Evolutionary conservation across 208 protist genomes (phyloP), one percentile per base, ranked within the genome.

Genomic region (Leptomonas pyrrhocoris): DNA sequence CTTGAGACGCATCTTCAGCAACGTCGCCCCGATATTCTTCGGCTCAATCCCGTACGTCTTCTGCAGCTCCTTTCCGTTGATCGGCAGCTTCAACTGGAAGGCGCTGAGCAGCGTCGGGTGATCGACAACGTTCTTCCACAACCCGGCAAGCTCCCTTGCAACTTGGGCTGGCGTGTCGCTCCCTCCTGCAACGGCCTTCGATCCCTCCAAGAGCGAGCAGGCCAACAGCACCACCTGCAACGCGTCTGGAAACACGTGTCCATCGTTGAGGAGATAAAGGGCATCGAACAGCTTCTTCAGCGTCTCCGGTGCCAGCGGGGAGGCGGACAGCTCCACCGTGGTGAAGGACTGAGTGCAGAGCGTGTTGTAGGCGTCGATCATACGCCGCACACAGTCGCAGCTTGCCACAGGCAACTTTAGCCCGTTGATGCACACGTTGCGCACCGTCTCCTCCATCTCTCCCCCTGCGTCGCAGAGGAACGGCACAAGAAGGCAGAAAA

Each of bases 51-150:
- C 67, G 27, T 83, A 73, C 13, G 80, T 57, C 23, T 69, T 81
- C 43, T 76, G 70, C 28, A 96, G 68, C 30, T 92, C 84, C 50
- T 85, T 86, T 16, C 91, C 91, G 36, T 83, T 91, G 15, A 96
- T 58, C 12, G 84, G 91, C 21, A 93, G 63, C 23, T 68, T 64
- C 15, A 83, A 38, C 13, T 81, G 57, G 34, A 85, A 80, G 21
- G 83, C 80, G 50, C 60, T 46, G 0, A 94, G 61, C 48, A 96
- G 58, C 30, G 73, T 66, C 12, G 84, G 74, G 16, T 88, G 74
- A 21, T 49, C 65, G 7, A 64, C 73, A 36, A 96, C 27, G 23
- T 48, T 50, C 16, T 49, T 48, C 83, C 86, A 93, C 51, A 83
- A 56, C 1, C 28, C 11, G 2, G 21, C 31, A 51, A 83, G 81